These are phyloP conservation scores for Trifolium fragiferum DNA, from an alignment of 306 rosid genomes.

Conservation along the genomic window DNA sequence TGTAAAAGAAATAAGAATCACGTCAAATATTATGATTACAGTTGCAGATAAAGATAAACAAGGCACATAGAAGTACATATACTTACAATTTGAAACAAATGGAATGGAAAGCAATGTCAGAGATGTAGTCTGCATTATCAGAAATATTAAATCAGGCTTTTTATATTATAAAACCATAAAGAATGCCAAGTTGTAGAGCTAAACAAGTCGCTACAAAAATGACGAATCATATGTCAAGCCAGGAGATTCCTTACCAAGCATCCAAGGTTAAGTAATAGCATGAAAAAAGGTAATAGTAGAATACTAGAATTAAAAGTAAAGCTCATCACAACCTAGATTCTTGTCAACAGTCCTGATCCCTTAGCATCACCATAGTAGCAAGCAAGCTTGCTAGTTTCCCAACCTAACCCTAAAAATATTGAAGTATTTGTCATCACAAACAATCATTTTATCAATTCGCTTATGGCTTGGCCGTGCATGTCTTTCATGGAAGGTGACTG, in stretches of 20 bases:
- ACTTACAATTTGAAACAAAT: conserved; percentile 21
- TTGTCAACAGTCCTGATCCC: conserved; percentile 2
- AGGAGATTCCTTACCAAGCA: neutral
- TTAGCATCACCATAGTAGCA: neutral
- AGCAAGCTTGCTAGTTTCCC: conserved; percentile 1
- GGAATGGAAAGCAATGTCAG: neutral
- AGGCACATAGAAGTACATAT: neutral
- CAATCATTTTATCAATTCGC: neutral
- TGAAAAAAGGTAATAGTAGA: neutral
- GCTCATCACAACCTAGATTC: neutral
- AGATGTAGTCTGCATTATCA: conserved; percentile 14
- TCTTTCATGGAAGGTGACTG: neutral
- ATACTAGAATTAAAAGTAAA: conserved; percentile 5
- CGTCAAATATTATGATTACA: conserved; percentile 2
- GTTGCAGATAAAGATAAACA: conserved; percentile 14
- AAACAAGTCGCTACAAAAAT: conserved; percentile 32
- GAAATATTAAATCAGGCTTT: conserved; percentile 32
- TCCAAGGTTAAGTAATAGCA: neutral
- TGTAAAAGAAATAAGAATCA: neutral
- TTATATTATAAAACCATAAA: conserved; percentile 7
- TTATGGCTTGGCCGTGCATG: neutral
- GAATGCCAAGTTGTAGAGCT: neutral
- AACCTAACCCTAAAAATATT: conserved; percentile 4
- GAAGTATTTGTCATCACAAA: conserved; percentile 12
- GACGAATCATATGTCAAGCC: conserved; percentile 17